Evolutionary conservation across 2,329 filamentous ascomycete species (phyloP), one percentile per base, ranked within the genome.

Genomic region (Fusarium armeniacum): DNA sequence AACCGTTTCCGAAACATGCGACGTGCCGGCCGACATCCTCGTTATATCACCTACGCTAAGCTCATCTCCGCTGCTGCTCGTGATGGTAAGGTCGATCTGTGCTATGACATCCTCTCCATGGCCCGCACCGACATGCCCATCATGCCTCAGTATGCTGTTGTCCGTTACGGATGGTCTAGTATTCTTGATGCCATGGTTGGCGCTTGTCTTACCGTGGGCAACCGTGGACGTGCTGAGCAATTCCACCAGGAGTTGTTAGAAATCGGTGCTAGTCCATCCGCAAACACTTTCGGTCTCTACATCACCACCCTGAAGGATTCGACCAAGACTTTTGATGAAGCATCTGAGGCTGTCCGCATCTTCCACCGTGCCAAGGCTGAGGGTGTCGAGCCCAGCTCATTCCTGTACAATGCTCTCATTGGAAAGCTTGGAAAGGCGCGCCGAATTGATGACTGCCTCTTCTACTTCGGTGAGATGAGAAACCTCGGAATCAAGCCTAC

Each of bases 271-370:
- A 91, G 94, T 12, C 96, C 96, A 18, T 97, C 95, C 4, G 96
- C 96, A 44, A 99, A 99, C 84, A 99, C 96, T 1, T 99, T 97
- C 74, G 96, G 96, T 63, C 88, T 99, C 20, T 99, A 98, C 86
- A 99, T 99, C 81, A 98, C 97, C n/a, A 98, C 95, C 3, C 85
- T 99, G 66, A 98, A 98, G 84, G 95, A 97, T 77, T 97, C 93
- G 1, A 93, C 93, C 71, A 97, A 97, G 87, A 98, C 94, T 0
- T 98, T 98, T 71, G 96, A 99, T 76, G 96, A 99, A 80, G 96
- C 96, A 13, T 94, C 94, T 11, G 96, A 98, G 80, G 96, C 96
- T 58, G 91, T 98, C 77, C 97, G 97, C 83, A 97, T 99, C 80
- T 99, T 99, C 85, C 91, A 96, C 76, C 93, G 94, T 60, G 94